These are phyloP conservation scores for Mychonastes homosphaera DNA, from an alignment of 139 green algal genomes.

Conservation along the genomic window DNA sequence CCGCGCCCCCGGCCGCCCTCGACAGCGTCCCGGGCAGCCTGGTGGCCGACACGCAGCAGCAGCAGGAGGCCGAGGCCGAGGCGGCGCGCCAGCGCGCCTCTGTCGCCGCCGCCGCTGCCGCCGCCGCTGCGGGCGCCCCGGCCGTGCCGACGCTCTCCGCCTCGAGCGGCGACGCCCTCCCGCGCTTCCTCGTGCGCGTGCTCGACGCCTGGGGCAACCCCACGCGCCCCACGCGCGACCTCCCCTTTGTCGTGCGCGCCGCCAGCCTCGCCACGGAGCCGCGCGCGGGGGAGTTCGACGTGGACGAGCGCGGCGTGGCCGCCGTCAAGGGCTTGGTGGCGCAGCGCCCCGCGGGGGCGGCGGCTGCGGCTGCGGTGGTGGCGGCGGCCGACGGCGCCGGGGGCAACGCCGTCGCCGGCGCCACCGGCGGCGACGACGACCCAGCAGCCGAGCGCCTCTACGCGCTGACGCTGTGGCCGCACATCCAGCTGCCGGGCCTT, in stretches of 20 bases:
- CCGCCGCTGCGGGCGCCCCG: slow-evolving; percentile 4
- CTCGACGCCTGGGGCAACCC: slow-evolving; percentile 51
- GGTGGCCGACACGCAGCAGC: not conserved
- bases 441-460: not conserved
- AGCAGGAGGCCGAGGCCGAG: not conserved
- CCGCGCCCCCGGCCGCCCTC: not conserved
- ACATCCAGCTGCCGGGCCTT: too few relatives aligned
- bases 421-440: not conserved
- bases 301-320: slow-evolving; percentile 20
- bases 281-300: slow-evolving; percentile 4
- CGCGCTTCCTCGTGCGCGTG: slow-evolving; percentile 26
- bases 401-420: too few relatives aligned
- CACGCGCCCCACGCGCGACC: slow-evolving; percentile 23
- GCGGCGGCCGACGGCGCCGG: too few relatives aligned
- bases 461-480: too few relatives aligned
- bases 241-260: slow-evolving; percentile 28
- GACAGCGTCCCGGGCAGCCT: not conserved
- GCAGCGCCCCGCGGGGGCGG: too few relatives aligned
- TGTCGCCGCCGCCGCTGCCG: not conserved
- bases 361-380: too few relatives aligned
- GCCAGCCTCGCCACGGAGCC: slow-evolving; percentile 18
- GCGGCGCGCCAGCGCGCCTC: not conserved
- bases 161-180: slow-evolving; percentile 26
- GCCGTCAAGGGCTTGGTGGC: slow-evolving; percentile 2
- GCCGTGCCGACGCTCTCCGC: slow-evolving; percentile 10